A percentile compares a stretch with the other conserved stretches of the same genome.
Evolutionary conservation across 495 filamentous ascomycete genomes (phyloP).

Genomic region (Neurospora sp.): DNA sequence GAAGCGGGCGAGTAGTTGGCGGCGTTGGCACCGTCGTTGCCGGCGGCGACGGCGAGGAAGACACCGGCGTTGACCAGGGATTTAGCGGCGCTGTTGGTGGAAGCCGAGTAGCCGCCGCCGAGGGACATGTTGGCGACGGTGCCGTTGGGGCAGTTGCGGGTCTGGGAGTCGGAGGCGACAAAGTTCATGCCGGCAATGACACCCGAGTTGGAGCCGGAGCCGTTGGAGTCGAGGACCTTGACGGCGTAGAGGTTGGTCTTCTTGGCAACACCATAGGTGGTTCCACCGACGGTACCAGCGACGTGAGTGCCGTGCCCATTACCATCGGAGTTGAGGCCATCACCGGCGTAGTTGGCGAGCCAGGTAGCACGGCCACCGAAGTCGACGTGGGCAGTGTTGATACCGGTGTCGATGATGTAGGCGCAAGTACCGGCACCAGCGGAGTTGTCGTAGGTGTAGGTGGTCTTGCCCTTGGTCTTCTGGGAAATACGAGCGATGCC

Average conservation of each 20-base stretch:
- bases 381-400: conserved; percentile 39
- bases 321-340: conserved; percentile 35
- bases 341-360: conserved; percentile 32
- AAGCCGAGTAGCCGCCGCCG: conserved; percentile 41
- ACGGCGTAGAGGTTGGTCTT: conserved; percentile 36
- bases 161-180: conserved; percentile 27
- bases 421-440: conserved; percentile 48
- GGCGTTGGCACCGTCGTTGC: conserved; percentile 41
- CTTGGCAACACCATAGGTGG: conserved; percentile 41
- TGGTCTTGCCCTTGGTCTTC: conserved; percentile 33
- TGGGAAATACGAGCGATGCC: conserved; percentile 51
- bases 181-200: conserved; percentile 42
- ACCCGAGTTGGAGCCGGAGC: conserved; percentile 36
- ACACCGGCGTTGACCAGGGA: conserved; percentile 40
- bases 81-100: conserved; percentile 44
- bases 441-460: conserved; percentile 50
- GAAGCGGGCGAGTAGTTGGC: conserved; percentile 45
- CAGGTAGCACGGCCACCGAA: conserved; percentile 29
- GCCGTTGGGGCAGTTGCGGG: conserved; percentile 32
- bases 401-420: conserved; percentile 54
- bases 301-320: conserved; percentile 45
- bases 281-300: conserved; percentile 39
- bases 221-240: conserved; percentile 41
- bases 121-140: conserved; percentile 47
- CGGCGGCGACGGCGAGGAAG: conserved; percentile 47